Base-by-base conservation (phyloP, 179 eudicot species). In the Carnegiea gigantea region DNA sequence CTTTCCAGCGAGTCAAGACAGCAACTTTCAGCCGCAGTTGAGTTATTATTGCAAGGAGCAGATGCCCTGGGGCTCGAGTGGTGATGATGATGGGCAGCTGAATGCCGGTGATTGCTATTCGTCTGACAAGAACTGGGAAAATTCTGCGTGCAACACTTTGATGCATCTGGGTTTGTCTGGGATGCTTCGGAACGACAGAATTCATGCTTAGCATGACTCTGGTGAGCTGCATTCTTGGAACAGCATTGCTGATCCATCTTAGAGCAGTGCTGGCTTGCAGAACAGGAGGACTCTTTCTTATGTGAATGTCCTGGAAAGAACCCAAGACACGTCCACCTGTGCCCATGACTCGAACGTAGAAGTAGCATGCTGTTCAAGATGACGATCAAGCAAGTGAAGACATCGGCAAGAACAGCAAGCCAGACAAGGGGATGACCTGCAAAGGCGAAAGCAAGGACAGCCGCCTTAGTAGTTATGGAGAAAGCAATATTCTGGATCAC, bases 381-480 rank as follows among this genome's bases (percentile, higher is more conserved):
- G 59, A 95, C 99, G 0, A 90, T 24, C 81, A 95, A 83, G 59
- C 98, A 94, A 9, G 98, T 94, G 48, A 85, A 84, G 3, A 92
- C 94, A 73, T 95, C 99, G 7, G 88, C 90, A 0, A 95, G 89
- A 43, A 95, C 99, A 0, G 99, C 99, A 28, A 97, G 89, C 99
- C 99, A 95, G 59, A 95, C 91, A 15, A 92, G 88, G 0, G 98
- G 98, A 75, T 91, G 90, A 17, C 99, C 95, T 0, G 89, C 88
- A 21, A 94, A 59, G 68, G 98, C 99, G 48, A 91, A 75, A 1
- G 86, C 94, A 18, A 94, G 67, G 70, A 95, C 90, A 14, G 87
- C 91, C 28, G 81, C 90, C 86, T 95, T 95, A 0, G 90, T 85
- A 17, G 80, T 48, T 21, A 95, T 73, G 0, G 98, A 89, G 23